Conservation (phyloP, 768 basidiomycete genomes). For the Coprinopsis sp. region DNA sequence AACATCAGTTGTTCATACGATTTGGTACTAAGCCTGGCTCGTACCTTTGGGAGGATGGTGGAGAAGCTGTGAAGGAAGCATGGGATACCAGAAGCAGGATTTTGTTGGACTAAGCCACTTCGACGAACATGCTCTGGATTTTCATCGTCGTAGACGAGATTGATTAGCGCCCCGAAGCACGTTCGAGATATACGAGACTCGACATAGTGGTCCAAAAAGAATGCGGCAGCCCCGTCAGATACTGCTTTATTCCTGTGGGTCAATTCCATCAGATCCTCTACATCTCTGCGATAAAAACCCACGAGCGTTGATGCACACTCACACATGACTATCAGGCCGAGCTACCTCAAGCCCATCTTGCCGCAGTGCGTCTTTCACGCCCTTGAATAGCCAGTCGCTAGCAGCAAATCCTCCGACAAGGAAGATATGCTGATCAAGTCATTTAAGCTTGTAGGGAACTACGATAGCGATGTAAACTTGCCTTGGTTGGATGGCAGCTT, state of each 20-base stretch:
- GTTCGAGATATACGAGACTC: constrained; percentile 29
- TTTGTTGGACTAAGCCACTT: too few relatives aligned
- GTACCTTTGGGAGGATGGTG: not conserved
- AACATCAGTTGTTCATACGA: too few relatives aligned
- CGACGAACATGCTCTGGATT: constrained; percentile 21
- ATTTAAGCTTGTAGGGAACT: not conserved
- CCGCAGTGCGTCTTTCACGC: constrained; percentile 6
- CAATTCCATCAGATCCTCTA: too few relatives aligned
- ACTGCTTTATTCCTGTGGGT: constrained; percentile 32
- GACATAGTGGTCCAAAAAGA: constrained; percentile 46
- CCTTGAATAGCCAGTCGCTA: constrained; percentile 17
- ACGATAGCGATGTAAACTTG: not conserved
- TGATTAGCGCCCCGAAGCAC: constrained; percentile 18
- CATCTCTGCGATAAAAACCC: not conserved
- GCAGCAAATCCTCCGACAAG: constrained; percentile 21
- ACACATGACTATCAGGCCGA: constrained; percentile 13
- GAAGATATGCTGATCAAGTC: constrained; percentile 11
- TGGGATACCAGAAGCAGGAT: not conserved
- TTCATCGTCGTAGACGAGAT: constrained; percentile 10
- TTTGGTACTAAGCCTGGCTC: too few relatives aligned
- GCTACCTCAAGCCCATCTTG: constrained; percentile 1
- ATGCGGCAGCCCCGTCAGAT: constrained; percentile 43
- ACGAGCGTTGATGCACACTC: not conserved
- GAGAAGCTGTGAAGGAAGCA: not conserved
- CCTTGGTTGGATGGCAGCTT: constrained; percentile 7